Conservation (phyloP, 1,139 yeast genomes). For the Hansenula lynferdii region DNA sequence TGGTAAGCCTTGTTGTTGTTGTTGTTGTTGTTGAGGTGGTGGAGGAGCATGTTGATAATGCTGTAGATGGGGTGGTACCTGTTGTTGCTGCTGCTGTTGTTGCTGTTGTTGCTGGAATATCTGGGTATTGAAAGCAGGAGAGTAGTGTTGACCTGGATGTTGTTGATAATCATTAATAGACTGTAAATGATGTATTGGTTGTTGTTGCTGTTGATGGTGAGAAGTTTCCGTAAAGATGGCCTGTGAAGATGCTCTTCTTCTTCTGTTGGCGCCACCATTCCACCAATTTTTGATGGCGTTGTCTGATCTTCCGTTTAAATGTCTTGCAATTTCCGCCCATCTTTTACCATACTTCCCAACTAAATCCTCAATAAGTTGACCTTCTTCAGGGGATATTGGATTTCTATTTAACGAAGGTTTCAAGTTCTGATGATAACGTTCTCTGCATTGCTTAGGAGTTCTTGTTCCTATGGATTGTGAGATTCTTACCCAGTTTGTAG, state of each 20-base stretch:
- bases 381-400: constrained; percentile 85
- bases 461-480: constrained; percentile 70
- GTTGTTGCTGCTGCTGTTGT: not conserved
- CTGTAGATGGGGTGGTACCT: not conserved
- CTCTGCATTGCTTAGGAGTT: constrained; percentile 91
- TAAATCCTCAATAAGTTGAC: constrained; percentile 70
- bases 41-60: not conserved
- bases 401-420: constrained; percentile 79
- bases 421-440: constrained; percentile 86
- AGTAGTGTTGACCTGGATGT: no score
- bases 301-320: constrained; percentile 80
- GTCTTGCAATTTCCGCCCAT: constrained; percentile 94
- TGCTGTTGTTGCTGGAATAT: constrained; percentile 11
- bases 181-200: no score
- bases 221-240: constrained; percentile 15
- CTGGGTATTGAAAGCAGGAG: constrained; percentile 15
- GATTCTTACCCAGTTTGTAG: constrained; percentile 87
- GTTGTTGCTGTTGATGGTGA: not conserved
- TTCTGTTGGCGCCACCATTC: constrained; percentile 87
- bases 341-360: constrained; percentile 80
- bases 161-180: no score
- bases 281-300: constrained; percentile 96
- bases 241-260: constrained; percentile 32
- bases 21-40: no score
- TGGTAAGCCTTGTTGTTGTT: not conserved